These are phyloP conservation scores for Bolboschoenus planiculmis DNA, from an alignment of 176 grass and related monocot genomes.

Conservation along the genomic window DNA sequence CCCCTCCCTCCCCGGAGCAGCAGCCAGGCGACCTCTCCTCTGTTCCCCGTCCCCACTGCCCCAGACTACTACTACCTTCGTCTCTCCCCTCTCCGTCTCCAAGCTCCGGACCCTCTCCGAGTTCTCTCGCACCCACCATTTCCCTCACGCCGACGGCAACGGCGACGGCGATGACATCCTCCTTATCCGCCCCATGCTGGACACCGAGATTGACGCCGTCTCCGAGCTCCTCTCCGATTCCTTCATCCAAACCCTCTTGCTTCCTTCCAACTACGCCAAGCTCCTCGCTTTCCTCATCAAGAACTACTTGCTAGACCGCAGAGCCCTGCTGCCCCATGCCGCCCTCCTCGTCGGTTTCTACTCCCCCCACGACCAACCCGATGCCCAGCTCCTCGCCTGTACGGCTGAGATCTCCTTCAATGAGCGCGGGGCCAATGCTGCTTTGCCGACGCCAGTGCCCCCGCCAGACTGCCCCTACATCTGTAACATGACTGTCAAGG, in stretches of 20 bases:
- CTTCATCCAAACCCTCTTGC: conserved; percentile 65
- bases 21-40: no score
- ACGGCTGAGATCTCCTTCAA: conserved; percentile 82
- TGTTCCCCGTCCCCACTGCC: neutral
- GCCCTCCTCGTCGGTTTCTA: conserved; percentile 71
- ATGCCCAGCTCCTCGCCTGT: conserved; percentile 46
- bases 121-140: conserved; percentile 42
- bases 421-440: conserved; percentile 49
- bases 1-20: neutral
- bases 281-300: conserved; percentile 68
- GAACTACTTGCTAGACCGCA: conserved; percentile 58
- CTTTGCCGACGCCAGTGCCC: conserved; percentile 54
- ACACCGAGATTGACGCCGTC: conserved; percentile 40
- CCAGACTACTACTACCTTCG: conserved; percentile 25
- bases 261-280: conserved; percentile 43
- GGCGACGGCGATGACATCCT: neutral
- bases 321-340: conserved; percentile 46
- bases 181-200: conserved; percentile 47
- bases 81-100: conserved; percentile 35
- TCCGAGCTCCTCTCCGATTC: conserved; percentile 58
- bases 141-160: conserved; percentile 28
- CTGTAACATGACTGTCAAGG: conserved; percentile 92
- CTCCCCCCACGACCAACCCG: conserved; percentile 16
- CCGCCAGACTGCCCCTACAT: conserved; percentile 72
- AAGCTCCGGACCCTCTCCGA: conserved; percentile 37